These are phyloP conservation scores for Colletotrichum spaethianum DNA, from an alignment of 2,329 filamentous ascomycete genomes.

Conservation along the genomic window DNA sequence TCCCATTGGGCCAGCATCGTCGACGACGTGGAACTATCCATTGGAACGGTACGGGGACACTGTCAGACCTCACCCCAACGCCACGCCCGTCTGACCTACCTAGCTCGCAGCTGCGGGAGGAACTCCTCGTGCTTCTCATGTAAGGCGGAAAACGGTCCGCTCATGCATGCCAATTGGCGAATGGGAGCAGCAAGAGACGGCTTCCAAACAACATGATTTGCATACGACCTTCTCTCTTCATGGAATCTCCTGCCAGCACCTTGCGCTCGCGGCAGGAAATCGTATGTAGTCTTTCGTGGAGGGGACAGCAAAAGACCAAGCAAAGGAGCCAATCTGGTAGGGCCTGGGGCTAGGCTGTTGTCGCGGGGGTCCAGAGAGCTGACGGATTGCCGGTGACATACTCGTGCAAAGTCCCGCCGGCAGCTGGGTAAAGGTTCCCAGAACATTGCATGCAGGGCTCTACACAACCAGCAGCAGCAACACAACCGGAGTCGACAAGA, in stretches of 20 bases:
- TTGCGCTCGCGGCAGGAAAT: slow-evolving; percentile 4
- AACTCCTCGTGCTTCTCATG: slow-evolving; percentile 40
- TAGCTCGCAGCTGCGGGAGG: slow-evolving; percentile 28
- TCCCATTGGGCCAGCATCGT: slow-evolving; percentile 34
- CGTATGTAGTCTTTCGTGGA: background rate
- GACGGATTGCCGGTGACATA: background rate
- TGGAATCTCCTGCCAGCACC: slow-evolving; percentile 27
- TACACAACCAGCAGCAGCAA: background rate
- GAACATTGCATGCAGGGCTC: background rate
- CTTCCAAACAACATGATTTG: slow-evolving; percentile 28
- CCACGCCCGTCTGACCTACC: slow-evolving; percentile 31
- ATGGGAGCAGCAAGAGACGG: slow-evolving; percentile 13
- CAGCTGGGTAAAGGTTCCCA: background rate
- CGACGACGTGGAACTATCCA: slow-evolving; percentile 29
- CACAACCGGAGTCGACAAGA: background rate
- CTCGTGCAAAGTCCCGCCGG: background rate
- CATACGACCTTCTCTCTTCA: slow-evolving; percentile 19
- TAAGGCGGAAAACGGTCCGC: slow-evolving; percentile 42
- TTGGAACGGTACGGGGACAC: slow-evolving; percentile 19
- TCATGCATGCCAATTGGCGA: slow-evolving; percentile 39
- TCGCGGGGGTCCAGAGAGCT: background rate
- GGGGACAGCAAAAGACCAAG: too few relatives aligned
- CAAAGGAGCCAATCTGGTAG: background rate
- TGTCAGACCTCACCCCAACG: slow-evolving; percentile 18
- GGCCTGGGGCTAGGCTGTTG: background rate